Percentiles rank a stretch among this genome's conserved stretches.
phyloP scores from a whole-genome alignment of 106 monocot species.

The Acorus gramineus region DNA sequence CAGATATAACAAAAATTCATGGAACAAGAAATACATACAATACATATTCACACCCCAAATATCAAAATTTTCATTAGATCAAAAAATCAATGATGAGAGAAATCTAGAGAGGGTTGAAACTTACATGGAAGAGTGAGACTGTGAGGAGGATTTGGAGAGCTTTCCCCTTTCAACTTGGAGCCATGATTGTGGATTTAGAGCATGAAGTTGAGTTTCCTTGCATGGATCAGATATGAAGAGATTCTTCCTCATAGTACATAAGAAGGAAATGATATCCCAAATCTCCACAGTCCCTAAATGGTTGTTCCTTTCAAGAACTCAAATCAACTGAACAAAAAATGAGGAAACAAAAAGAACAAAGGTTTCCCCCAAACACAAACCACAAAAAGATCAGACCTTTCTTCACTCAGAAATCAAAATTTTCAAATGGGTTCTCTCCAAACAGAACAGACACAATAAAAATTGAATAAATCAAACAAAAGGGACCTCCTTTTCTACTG shows the following conservation, averaged over 20 bases:
- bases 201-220: constrained; percentile 81
- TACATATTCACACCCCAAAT: too few relatives aligned
- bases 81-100: too few relatives aligned
- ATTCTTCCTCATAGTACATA: constrained; percentile 72
- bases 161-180: constrained; percentile 98
- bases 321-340: too few relatives aligned
- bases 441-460: background rate
- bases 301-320: background rate
- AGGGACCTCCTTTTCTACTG: background rate
- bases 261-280: constrained; percentile 59
- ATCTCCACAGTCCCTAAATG: constrained; percentile 68
- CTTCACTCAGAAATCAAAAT: too few relatives aligned
- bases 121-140: constrained; percentile 86
- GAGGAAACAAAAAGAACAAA: background rate
- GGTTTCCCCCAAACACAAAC: constrained; percentile 7
- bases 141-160: constrained; percentile 56
- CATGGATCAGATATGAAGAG: constrained; percentile 69
- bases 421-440: too few relatives aligned
- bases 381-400: background rate
- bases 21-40: background rate
- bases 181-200: constrained; percentile 94
- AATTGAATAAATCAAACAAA: background rate
- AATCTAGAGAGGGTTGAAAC: constrained; percentile 3
- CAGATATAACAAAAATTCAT: background rate
- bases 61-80: too few relatives aligned